Base-by-base conservation (phyloP, 345 rosid genomes). In the Draba incana region DNA sequence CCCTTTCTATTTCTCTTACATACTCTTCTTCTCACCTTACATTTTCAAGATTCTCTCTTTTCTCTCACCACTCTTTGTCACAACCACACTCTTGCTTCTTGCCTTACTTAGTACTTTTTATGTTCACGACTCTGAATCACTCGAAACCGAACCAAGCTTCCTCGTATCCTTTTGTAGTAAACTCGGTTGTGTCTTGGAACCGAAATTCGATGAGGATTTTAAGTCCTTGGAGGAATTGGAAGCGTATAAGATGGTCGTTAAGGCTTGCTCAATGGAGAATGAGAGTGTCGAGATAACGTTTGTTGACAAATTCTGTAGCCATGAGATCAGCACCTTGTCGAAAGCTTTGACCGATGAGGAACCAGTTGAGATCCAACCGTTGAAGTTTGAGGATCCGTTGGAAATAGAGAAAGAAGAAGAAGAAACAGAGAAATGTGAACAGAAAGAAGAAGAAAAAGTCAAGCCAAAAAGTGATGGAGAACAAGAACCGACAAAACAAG, bases 1-100 rank as follows among this genome's bases (percentile, higher is more conserved):
- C 66, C 92, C 96, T 71, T 81, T 84, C 4, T 76, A 81, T 71
- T 37, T 84, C 60, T 82, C 80, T 46, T 79, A 87, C 79, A 30
- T 79, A 30, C 63, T 86, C 71, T 81, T 85, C 82, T 81, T 89
- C 81, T 84, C 82, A 1, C 94, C 92, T 15, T 87, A 84, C 81
- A 70, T 90, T 52, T 38, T 88, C 84, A 90, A 84, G 82, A 75
- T 90, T 50, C 79, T 87, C 28, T 84, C 96, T 62, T 90, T 85
- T 46, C 90, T 93, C 14, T 88, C 92, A 41, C 98, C 98, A 54
- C 94, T 93, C 54, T 82, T 93, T 63, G 37, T 84, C 60, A 88
- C 97, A 47, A 87, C 98, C 15, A 76, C 86, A 43, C 90, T 93
- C 54, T 55, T 88, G 39, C 86, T 93, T 74, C 84, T 88, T 0